Conservation (phyloP, 306 rosid genomes). For the Malus fusca region DNA sequence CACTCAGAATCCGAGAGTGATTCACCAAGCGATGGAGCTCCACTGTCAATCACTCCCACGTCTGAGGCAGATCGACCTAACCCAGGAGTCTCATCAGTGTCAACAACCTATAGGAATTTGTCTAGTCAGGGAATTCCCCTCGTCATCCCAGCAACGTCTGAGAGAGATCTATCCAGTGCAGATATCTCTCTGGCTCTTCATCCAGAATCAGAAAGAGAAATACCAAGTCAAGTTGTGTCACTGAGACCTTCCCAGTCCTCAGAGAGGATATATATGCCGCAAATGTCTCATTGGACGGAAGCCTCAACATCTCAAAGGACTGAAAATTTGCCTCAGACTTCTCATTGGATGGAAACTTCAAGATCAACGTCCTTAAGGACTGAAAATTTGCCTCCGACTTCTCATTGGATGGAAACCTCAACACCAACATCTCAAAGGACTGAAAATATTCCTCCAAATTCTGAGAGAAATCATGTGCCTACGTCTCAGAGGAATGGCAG, state of each 20-base stretch:
- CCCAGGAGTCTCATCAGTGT: conserved; percentile 29
- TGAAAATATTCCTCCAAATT: conserved; percentile 23
- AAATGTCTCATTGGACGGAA: conserved; percentile 40
- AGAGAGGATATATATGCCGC: conserved; percentile 32
- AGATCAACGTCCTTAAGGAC: not conserved
- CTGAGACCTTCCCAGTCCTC: conserved; percentile 28
- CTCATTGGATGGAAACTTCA: not conserved
- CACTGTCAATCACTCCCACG: conserved; percentile 14
- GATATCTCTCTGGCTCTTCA: conserved; percentile 37
- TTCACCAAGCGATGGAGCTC: conserved; percentile 29
- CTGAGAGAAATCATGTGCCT: conserved; percentile 25
- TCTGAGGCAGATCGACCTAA: conserved; percentile 32
- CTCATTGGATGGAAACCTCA: conserved; percentile 36
- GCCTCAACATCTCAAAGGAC: conserved; percentile 31
- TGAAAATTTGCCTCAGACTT: conserved; percentile 29
- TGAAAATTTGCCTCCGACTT: conserved; percentile 20
- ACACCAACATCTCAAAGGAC: conserved; percentile 30
- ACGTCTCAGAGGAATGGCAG: conserved; percentile 24
- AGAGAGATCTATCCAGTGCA: conserved; percentile 29
- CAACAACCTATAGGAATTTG: conserved; percentile 31
- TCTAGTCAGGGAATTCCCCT: conserved; percentile 28
- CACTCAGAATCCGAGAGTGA: conserved; percentile 37
- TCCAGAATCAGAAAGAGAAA: conserved; percentile 28
- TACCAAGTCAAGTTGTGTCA: conserved; percentile 23
- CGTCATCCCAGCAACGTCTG: conserved; percentile 27